Percentiles rank a stretch among this genome's conserved stretches.
Evolutionary conservation across 306 rosid species (phyloP).

Genomic region (Adenanthera pavonina): DNA sequence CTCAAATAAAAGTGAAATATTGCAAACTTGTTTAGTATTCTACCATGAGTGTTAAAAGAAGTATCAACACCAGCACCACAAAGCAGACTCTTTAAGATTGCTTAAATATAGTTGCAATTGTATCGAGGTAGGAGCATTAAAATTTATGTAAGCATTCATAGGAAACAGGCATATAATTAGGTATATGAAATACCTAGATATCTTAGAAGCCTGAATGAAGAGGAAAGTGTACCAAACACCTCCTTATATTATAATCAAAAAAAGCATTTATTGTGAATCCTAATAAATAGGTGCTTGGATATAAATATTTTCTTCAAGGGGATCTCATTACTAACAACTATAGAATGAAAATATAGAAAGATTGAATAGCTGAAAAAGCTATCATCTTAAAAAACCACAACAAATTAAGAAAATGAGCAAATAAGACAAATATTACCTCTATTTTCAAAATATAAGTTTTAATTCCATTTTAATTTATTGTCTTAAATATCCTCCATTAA

Average conservation of each 20-base stretch:
- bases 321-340: not conserved
- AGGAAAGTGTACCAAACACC: not conserved
- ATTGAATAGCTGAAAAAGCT: not conserved
- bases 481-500: not conserved
- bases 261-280: not conserved
- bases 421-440: not conserved
- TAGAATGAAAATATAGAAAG: not conserved
- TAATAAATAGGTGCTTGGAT: not conserved
- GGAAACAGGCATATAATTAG: not conserved
- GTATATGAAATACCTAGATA: no score
- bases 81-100: not conserved
- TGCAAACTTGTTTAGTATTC: not conserved
- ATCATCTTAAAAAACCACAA: not conserved
- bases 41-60: not conserved
- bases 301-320: not conserved
- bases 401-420: not conserved
- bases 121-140: not conserved
- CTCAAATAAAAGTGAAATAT: conserved; percentile 2
- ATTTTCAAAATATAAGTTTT: not conserved
- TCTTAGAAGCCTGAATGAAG: not conserved
- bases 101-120: not conserved
- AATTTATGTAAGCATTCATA: not conserved
- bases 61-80: not conserved
- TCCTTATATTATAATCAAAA: not conserved
- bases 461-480: not conserved